Evolutionary conservation across 345 rosid species (phyloP).

Genomic region (Reutealis trisperma): DNA sequence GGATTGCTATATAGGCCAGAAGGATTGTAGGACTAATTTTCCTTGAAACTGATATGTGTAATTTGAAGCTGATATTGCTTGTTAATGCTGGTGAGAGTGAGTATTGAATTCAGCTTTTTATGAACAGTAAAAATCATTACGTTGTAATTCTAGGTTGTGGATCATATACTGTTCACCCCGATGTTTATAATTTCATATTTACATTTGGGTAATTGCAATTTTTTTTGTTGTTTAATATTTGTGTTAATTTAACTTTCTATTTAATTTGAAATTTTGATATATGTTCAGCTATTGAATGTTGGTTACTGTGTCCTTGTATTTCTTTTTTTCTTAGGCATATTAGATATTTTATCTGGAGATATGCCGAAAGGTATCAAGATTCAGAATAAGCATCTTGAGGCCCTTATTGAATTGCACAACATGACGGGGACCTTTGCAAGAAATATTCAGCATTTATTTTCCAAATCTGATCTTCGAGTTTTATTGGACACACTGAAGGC

Average conservation of each 20-base stretch:
- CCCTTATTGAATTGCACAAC: conserved; percentile 87
- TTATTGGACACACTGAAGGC: conserved; percentile 87
- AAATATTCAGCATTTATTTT: conserved; percentile 87
- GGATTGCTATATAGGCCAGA: not conserved
- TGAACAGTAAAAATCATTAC: not conserved
- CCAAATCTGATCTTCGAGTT: conserved; percentile 76
- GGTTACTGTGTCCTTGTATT: not conserved
- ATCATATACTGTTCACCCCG: not conserved
- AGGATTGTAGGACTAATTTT: not conserved
- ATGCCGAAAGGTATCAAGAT: conserved; percentile 87
- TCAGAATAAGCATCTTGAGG: conserved; percentile 91
- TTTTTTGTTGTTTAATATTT: not conserved
- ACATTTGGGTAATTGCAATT: not conserved
- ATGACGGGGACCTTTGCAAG: conserved; percentile 83
- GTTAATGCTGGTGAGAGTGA: not conserved
- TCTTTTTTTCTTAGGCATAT: conserved; percentile 55
- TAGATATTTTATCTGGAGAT: conserved; percentile 89
- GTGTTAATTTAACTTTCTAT: not conserved
- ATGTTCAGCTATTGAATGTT: not conserved
- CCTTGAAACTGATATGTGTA: not conserved
- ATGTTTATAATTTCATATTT: not conserved
- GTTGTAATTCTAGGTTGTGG: not conserved
- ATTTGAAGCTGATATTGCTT: not conserved
- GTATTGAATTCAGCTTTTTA: not conserved
- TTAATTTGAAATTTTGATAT: not conserved